A percentile compares a stretch with the other conserved stretches of the same genome.
phyloP scores from a whole-genome alignment of 2,329 filamentous ascomycete genomes.

The Metarhizium humberi region DNA sequence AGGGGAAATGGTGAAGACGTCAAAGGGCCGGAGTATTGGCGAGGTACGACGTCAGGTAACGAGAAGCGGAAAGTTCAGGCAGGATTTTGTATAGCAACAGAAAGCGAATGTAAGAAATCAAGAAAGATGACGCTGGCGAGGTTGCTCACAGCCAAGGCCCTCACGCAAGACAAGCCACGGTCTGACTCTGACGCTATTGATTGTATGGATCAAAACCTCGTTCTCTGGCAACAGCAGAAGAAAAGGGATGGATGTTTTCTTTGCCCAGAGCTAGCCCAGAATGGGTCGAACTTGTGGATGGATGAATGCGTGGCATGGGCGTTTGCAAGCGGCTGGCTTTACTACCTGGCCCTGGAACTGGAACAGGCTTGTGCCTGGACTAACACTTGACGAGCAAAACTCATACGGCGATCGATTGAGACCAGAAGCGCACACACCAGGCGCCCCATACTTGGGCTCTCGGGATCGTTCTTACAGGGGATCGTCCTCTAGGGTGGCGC shows the following conservation, averaged over 20 bases:
- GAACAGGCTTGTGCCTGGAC: neutral
- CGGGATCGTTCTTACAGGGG: neutral
- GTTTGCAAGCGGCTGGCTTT: neutral
- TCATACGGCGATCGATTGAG: neutral
- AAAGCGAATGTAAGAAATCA: slow-evolving; percentile 3
- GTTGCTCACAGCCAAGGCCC: neutral
- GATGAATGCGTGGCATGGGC: neutral
- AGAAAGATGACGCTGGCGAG: neutral
- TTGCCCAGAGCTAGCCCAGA: neutral
- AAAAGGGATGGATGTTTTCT: slow-evolving; percentile 10
- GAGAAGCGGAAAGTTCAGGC: neutral
- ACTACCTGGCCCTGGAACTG: neutral
- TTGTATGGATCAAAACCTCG: neutral
- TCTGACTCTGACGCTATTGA: neutral
- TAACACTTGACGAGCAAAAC: neutral
- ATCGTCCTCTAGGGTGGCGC: neutral
- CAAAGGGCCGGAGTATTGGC: neutral
- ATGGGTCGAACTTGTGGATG: neutral
- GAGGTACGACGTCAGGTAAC: neutral
- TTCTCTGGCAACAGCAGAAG: neutral
- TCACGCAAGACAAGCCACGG: slow-evolving; percentile 3
- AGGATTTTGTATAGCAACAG: neutral
- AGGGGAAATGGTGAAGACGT: neutral
- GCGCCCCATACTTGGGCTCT: neutral
- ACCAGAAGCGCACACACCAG: slow-evolving; percentile 8